phyloP scores from a whole-genome alignment of 2,329 filamentous ascomycete species.

The Monosporascus sp. region DNA sequence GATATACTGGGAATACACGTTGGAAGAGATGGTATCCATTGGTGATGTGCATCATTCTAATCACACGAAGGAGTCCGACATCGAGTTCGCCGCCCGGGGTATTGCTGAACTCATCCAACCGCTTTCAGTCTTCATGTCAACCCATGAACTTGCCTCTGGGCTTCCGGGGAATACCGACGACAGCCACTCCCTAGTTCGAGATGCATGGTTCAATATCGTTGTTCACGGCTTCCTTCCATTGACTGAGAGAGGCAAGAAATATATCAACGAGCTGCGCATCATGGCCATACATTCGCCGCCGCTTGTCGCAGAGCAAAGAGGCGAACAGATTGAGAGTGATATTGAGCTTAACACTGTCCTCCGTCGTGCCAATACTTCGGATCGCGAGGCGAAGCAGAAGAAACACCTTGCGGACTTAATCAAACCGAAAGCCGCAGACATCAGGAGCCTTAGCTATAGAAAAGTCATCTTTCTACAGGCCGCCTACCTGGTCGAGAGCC shows the following conservation, averaged over 20 bases:
- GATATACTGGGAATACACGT: constrained; percentile 75
- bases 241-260: constrained; percentile 66
- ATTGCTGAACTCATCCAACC: constrained; percentile 85
- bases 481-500: constrained; percentile 79
- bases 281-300: constrained; percentile 86
- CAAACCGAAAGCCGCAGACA: constrained; percentile 70
- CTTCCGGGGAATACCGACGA: constrained; percentile 55
- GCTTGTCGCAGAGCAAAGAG: constrained; percentile 79
- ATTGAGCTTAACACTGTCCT: constrained; percentile 95
- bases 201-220: constrained; percentile 97
- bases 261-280: constrained; percentile 70
- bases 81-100: constrained; percentile 77
- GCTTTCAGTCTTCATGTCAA: constrained; percentile 76
- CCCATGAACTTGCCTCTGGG: constrained; percentile 49
- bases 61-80: constrained; percentile 68
- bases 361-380: constrained; percentile 74
- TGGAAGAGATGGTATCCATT: constrained; percentile 84
- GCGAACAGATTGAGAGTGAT: constrained; percentile 88
- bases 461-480: constrained; percentile 91
- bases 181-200: constrained; percentile 67
- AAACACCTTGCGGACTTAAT: constrained; percentile 68
- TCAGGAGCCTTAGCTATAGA: constrained; percentile 77
- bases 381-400: constrained; percentile 76
- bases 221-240: constrained; percentile 82
- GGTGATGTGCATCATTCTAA: constrained; percentile 76